Conservation (phyloP, 1,139 yeast species). For the Geotrichum australiense region DNA sequence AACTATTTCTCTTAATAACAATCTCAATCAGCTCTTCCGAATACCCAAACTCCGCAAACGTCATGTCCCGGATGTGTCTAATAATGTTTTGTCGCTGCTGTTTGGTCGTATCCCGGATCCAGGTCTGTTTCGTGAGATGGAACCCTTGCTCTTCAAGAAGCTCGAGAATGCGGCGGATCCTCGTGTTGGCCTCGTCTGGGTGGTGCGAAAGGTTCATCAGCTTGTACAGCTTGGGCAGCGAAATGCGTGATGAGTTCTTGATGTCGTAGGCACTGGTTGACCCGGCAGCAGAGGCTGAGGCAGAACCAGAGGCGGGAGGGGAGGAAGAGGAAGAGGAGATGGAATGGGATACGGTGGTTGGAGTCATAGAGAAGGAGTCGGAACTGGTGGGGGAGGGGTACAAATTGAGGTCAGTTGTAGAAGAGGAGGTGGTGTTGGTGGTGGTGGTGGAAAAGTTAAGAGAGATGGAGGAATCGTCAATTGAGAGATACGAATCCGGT, state of each 20-base stretch:
- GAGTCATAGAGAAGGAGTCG: too few relatives aligned
- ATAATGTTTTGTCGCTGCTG: slow-evolving; percentile 46
- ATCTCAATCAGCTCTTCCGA: slow-evolving; percentile 54
- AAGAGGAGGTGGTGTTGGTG: neutral
- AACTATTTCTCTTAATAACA: slow-evolving; percentile 69
- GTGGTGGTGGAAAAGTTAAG: too few relatives aligned
- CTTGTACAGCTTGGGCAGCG: slow-evolving; percentile 50
- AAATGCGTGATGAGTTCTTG: slow-evolving; percentile 35
- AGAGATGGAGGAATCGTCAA: too few relatives aligned
- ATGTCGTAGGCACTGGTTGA: too few relatives aligned
- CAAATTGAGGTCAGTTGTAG: neutral
- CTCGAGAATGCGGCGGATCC: slow-evolving; percentile 56
- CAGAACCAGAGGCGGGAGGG: too few relatives aligned
- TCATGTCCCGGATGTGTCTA: slow-evolving; percentile 43
- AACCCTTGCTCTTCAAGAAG: slow-evolving; percentile 57
- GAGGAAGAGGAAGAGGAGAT: too few relatives aligned
- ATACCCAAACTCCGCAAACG: slow-evolving; percentile 45
- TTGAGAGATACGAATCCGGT: too few relatives aligned
- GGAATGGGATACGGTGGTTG: too few relatives aligned
- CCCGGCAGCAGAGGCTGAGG: too few relatives aligned
- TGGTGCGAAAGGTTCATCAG: slow-evolving; percentile 47
- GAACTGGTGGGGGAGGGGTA: too few relatives aligned
- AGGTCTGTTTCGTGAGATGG: slow-evolving; percentile 65
- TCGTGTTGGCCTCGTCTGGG: slow-evolving; percentile 46
- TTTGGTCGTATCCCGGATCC: slow-evolving; percentile 70